Evolutionary conservation across 2,329 filamentous ascomycete genomes (phyloP).

Genomic region (Ciborinia camelliae): DNA sequence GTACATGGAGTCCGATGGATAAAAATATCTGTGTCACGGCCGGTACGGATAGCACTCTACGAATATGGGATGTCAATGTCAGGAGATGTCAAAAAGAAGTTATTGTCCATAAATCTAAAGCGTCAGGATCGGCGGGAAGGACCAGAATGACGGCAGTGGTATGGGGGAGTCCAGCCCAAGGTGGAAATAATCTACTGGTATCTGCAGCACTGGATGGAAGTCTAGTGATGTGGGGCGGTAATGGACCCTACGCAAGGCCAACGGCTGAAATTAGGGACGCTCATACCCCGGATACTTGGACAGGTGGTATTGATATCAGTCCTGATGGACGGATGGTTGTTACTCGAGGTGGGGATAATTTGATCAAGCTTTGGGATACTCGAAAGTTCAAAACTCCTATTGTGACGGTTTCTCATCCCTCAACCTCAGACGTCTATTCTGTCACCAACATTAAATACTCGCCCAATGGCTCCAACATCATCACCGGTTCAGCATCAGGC

Average conservation of each 20-base stretch:
- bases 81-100: slow-evolving; percentile 88
- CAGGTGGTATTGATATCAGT: slow-evolving; percentile 86
- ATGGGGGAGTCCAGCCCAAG: slow-evolving; percentile 75
- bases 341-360: slow-evolving; percentile 84
- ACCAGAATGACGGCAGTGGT: slow-evolving; percentile 91
- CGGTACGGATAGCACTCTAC: slow-evolving; percentile 88
- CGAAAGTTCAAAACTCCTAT: slow-evolving; percentile 92
- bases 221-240: slow-evolving; percentile 85
- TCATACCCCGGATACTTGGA: slow-evolving; percentile 82
- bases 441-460: slow-evolving; percentile 88
- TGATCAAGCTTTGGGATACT: slow-evolving; percentile 95
- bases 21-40: slow-evolving; percentile 84
- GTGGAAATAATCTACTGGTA: slow-evolving; percentile 75
- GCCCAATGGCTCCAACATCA: slow-evolving; percentile 75
- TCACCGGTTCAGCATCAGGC: slow-evolving; percentile 83
- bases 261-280: slow-evolving; percentile 80
- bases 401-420: slow-evolving; percentile 72
- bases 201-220: slow-evolving; percentile 84
- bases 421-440: slow-evolving; percentile 78
- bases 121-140: slow-evolving; percentile 81
- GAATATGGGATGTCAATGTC: slow-evolving; percentile 96
- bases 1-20: slow-evolving; percentile 86
- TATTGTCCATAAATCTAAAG: slow-evolving; percentile 91
- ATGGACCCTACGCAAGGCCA: slow-evolving; percentile 80
- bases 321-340: slow-evolving; percentile 86